Evolutionary conservation across 1,139 yeast species (phyloP).

Genomic region (Candida tunisiensis): DNA sequence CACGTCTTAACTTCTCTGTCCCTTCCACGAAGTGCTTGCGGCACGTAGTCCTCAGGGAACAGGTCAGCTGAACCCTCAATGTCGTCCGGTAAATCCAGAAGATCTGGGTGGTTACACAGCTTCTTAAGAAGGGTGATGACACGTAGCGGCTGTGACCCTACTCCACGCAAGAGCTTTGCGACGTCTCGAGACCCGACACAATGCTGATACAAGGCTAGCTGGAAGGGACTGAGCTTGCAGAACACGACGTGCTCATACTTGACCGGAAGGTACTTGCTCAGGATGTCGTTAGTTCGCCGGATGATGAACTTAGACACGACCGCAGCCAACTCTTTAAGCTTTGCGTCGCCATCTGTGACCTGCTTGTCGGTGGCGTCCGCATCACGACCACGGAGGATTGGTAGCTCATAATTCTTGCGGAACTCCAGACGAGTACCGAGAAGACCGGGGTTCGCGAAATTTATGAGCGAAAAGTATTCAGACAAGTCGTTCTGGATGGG

Average conservation of each 20-base stretch:
- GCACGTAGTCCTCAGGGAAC: conserved; percentile 60
- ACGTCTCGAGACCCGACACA: conserved; percentile 75
- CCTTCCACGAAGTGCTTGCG: conserved; percentile 29
- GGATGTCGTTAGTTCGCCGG: conserved; percentile 86
- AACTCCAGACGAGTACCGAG: conserved; percentile 76
- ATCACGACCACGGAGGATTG: conserved; percentile 74
- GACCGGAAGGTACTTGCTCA: conserved; percentile 85
- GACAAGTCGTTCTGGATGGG: conserved; percentile 95
- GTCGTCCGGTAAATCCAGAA: conserved; percentile 60
- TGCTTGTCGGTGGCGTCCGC: conserved; percentile 80
- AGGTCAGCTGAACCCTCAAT: conserved; percentile 47
- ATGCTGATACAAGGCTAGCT: conserved; percentile 48
- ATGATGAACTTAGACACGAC: conserved; percentile 83
- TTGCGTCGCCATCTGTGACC: conserved; percentile 50
- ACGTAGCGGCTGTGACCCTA: conserved; percentile 69
- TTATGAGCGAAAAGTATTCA: conserved; percentile 81
- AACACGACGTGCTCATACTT: conserved; percentile 93
- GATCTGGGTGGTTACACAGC: conserved; percentile 85
- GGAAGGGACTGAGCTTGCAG: conserved; percentile 71
- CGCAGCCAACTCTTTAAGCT: conserved; percentile 51
- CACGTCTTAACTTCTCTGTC: conserved; percentile 44
- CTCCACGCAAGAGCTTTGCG: conserved; percentile 48
- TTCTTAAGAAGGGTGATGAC: conserved; percentile 84
- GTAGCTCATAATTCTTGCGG: conserved; percentile 67
- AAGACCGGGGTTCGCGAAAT: conserved; percentile 90